Percentiles rank a stretch among this genome's conserved stretches.
Conservation (phyloP, 2,329 filamentous ascomycete species). For the Phoma sp. region DNA sequence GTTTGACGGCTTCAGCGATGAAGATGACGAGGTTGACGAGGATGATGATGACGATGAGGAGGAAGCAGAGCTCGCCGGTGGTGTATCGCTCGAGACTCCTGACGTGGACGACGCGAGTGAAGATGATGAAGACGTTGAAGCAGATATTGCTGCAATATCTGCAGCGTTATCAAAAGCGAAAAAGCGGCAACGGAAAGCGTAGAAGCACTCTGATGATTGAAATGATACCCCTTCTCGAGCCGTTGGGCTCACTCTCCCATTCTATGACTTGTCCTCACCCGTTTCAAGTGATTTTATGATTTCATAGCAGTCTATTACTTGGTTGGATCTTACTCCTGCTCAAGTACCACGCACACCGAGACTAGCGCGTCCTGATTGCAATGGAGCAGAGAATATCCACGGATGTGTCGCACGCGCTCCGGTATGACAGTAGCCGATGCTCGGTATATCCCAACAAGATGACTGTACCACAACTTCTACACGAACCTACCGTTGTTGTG, state of each 20-base stretch:
- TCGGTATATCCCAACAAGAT: background rate
- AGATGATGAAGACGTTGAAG: slow-evolving; percentile 42
- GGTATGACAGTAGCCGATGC: background rate
- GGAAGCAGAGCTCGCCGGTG: slow-evolving; percentile 28
- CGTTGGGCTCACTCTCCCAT: slow-evolving; percentile 8
- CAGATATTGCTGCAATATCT: slow-evolving; percentile 47
- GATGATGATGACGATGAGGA: slow-evolving; percentile 27
- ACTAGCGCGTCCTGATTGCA: too few species aligned
- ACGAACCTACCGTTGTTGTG: slow-evolving; percentile 1
- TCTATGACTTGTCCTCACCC: too few species aligned
- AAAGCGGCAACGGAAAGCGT: slow-evolving; percentile 38
- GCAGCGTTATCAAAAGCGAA: slow-evolving; percentile 43
- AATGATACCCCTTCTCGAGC: slow-evolving; percentile 39
- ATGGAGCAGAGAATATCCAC: too few species aligned
- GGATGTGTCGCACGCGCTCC: background rate
- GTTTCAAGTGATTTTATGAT: too few species aligned
- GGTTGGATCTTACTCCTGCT: too few species aligned
- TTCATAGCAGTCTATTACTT: too few species aligned
- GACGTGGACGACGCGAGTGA: slow-evolving; percentile 30
- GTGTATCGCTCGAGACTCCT: slow-evolving; percentile 16
- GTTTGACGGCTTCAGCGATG: slow-evolving; percentile 44
- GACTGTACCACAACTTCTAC: background rate
- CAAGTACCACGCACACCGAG: too few species aligned
- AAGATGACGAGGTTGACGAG: slow-evolving; percentile 31
- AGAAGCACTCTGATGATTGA: slow-evolving; percentile 24